A percentile compares a stretch with the other conserved stretches of the same genome.
These are phyloP conservation scores for Fusarium hostae DNA, from an alignment of 2,329 filamentous ascomycete genomes.

Conservation along the genomic window DNA sequence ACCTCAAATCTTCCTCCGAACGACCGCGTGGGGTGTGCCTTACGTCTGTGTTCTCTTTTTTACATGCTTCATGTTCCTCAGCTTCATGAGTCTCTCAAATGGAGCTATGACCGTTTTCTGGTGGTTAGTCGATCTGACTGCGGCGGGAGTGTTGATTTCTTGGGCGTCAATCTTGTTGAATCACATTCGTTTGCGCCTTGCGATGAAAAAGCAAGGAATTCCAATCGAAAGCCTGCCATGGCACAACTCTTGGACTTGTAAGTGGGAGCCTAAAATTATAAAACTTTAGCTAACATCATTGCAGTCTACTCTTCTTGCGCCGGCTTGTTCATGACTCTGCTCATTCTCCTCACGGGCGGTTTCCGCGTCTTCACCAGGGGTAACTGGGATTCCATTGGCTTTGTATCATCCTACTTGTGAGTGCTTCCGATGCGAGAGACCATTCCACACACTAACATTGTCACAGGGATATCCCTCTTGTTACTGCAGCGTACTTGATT, in stretches of 20 bases:
- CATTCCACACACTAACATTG: conserved; percentile 13
- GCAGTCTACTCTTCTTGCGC: conserved; percentile 70
- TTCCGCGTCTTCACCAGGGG: conserved; percentile 71
- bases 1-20: conserved; percentile 66
- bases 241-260: conserved; percentile 71
- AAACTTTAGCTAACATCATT: not conserved
- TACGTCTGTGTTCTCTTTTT: conserved; percentile 68
- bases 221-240: conserved; percentile 64
- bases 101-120: conserved; percentile 72
- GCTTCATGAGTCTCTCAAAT: conserved; percentile 67
- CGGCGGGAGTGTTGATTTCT: conserved; percentile 70
- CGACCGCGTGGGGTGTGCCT: conserved; percentile 70
- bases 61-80: conserved; percentile 64
- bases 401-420: conserved; percentile 72
- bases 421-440: conserved; percentile 38
- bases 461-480: conserved; percentile 68
- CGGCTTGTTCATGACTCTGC: conserved; percentile 68
- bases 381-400: conserved; percentile 66
- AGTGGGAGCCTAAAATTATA: conserved; percentile 39
- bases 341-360: conserved; percentile 76
- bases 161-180: conserved; percentile 71
- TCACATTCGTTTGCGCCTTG: conserved; percentile 66
- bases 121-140: conserved; percentile 71
- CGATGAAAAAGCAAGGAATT: conserved; percentile 66
- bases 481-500: conserved; percentile 64